Evolutionary conservation across 495 filamentous ascomycete species (phyloP).

Genomic region (Xylona heveae): DNA sequence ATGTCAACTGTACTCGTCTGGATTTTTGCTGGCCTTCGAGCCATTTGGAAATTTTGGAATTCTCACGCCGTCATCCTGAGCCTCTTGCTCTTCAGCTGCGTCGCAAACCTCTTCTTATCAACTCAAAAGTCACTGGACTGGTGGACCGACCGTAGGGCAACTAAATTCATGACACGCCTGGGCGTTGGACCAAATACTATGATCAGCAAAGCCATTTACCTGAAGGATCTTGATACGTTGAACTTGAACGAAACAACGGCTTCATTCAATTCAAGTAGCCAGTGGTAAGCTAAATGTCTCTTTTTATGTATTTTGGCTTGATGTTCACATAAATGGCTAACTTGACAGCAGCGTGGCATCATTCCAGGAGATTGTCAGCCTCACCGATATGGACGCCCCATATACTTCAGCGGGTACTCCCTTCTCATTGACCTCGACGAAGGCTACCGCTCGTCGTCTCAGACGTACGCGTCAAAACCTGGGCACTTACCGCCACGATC

Average conservation of each 20-base stretch:
- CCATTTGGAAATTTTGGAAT: conserved; percentile 43
- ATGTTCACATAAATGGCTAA: too few species aligned
- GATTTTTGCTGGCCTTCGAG: conserved; percentile 37
- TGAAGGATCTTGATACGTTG: conserved; percentile 60
- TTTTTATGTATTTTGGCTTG: too few species aligned
- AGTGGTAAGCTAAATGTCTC: conserved; percentile 13
- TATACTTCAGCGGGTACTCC: conserved; percentile 21
- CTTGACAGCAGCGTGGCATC: conserved; percentile 20
- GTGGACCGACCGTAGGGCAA: conserved; percentile 71
- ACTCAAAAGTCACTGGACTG: conserved; percentile 45
- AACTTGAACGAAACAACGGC: conserved; percentile 19
- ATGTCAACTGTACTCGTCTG: conserved; percentile 54
- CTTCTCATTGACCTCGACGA: conserved; percentile 25
- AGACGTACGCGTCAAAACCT: conserved; percentile 60
- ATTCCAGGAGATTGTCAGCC: conserved; percentile 31
- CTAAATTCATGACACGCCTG: conserved; percentile 53
- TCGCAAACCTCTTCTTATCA: conserved; percentile 51
- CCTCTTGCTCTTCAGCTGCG: conserved; percentile 40
- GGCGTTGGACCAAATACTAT: conserved; percentile 57
- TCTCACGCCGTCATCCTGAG: conserved; percentile 56
- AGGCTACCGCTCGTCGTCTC: conserved; percentile 41
- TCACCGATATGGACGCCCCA: conserved; percentile 27
- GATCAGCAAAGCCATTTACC: conserved; percentile 70
- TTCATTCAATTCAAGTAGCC: conserved; percentile 8
- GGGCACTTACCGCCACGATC: conserved; percentile 71